phyloP scores from a whole-genome alignment of 2,329 filamentous ascomycete species.

The Aspergillus pseudoglaucus region DNA sequence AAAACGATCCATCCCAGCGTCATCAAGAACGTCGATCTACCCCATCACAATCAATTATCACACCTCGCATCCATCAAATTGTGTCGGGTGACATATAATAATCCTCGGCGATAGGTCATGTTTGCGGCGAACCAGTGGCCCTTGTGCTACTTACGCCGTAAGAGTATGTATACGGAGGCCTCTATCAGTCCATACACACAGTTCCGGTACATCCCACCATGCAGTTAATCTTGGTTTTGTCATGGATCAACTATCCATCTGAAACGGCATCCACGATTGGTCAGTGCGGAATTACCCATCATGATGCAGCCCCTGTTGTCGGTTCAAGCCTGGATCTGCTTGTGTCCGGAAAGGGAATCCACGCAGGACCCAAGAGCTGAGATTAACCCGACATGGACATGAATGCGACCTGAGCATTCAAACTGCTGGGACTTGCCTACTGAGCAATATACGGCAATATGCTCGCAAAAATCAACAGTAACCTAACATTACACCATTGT shows the following conservation, averaged over 20 bases:
- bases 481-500: too few relatives aligned
- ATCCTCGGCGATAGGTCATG: not conserved
- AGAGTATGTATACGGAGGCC: not conserved
- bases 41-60: not conserved
- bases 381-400: not conserved
- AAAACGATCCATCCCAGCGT: not conserved
- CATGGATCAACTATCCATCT: not conserved
- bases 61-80: not conserved
- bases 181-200: not conserved
- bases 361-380: not conserved
- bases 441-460: not conserved
- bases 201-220: not conserved
- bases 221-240: not conserved
- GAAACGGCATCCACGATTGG: not conserved
- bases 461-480: not conserved
- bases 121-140: not conserved
- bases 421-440: not conserved
- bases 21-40: conserved; percentile 1
- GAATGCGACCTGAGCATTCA: not conserved
- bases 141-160: not conserved
- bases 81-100: not conserved
- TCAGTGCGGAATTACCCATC: not conserved
- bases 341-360: not conserved
- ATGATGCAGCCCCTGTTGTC: not conserved
- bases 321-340: not conserved